Percentiles rank a stretch among this genome's conserved stretches.
These are phyloP conservation scores for Hansfordia pulvinata DNA, from an alignment of 2,329 filamentous ascomycete species.

Conservation along the genomic window DNA sequence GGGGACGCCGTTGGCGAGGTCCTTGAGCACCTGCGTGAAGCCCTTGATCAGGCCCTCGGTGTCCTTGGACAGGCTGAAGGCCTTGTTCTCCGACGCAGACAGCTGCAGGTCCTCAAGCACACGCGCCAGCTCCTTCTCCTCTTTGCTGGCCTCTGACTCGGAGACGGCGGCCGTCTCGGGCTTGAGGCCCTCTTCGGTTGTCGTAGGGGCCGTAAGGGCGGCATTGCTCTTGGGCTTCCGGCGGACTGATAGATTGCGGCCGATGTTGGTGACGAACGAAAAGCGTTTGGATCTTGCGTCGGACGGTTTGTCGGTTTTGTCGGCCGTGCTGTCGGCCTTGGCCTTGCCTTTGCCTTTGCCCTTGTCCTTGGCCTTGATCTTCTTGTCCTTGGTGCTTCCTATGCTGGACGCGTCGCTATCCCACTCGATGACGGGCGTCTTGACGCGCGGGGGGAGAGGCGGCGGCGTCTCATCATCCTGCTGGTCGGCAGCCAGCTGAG, in stretches of 20 bases:
- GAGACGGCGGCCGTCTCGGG: slow-evolving; percentile 10
- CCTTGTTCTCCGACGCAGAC: slow-evolving; percentile 67
- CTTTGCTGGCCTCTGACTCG: slow-evolving; percentile 30
- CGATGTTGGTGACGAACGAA: slow-evolving; percentile 20
- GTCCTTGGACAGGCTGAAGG: slow-evolving; percentile 72
- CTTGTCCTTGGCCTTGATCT: slow-evolving; percentile 13
- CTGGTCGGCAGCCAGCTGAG: slow-evolving; percentile 12
- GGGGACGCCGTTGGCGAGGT: slow-evolving; percentile 82
- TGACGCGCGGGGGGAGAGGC: slow-evolving; percentile 39
- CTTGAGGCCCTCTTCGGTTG: slow-evolving; percentile 23
- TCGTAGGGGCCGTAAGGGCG: slow-evolving; percentile 14
- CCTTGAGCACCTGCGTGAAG: slow-evolving; percentile 85
- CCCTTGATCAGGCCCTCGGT: slow-evolving; percentile 68
- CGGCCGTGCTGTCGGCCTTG: slow-evolving; percentile 2
- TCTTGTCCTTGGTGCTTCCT: slow-evolving; percentile 10
- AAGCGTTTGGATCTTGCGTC: slow-evolving; percentile 24
- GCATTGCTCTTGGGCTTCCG: slow-evolving; percentile 25
- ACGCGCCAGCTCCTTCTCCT: slow-evolving; percentile 59
- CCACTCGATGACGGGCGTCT: slow-evolving; percentile 35
- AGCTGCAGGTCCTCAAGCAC: slow-evolving; percentile 78
- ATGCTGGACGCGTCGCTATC: slow-evolving; percentile 26
- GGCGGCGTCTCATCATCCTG: slow-evolving; percentile 32
- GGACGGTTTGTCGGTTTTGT: slow-evolving; percentile 21
- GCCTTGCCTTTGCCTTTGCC: slow-evolving; percentile 11
- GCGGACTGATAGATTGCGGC: slow-evolving; percentile 15